Evolutionary conservation across 805 yeast species (phyloP).

Genomic region (Komagataella ulmi): DNA sequence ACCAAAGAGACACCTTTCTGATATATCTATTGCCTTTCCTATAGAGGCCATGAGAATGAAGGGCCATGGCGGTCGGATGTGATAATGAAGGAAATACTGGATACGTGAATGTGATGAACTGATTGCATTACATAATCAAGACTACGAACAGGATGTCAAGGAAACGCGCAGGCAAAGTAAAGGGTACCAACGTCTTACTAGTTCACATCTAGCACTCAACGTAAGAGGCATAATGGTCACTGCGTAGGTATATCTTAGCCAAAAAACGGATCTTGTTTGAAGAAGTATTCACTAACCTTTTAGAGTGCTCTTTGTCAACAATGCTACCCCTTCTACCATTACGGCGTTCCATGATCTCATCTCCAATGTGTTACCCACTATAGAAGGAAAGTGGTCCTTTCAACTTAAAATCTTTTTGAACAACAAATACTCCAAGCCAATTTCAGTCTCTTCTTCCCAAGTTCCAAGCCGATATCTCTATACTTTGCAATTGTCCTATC

Average conservation of each 20-base stretch:
- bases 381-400: conserved; percentile 55
- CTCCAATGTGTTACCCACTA: conserved; percentile 50
- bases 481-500: conserved; percentile 36
- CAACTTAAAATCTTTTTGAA: conserved; percentile 56
- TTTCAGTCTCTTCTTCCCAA: conserved; percentile 20
- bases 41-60: background rate
- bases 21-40: background rate
- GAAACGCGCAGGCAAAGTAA: background rate
- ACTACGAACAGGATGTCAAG: background rate
- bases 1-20: background rate
- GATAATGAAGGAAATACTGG: too few relatives aligned
- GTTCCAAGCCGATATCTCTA: conserved; percentile 30
- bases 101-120: background rate
- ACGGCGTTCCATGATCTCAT: conserved; percentile 59
- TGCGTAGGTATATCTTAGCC: background rate
- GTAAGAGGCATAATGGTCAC: background rate
- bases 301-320: conserved; percentile 26
- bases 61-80: background rate
- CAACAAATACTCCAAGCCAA: conserved; percentile 38
- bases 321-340: conserved; percentile 46
- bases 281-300: background rate
- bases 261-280: too few relatives aligned
- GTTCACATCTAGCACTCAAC: background rate
- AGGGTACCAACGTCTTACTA: background rate
- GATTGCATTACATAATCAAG: background rate